Evolutionary conservation across 345 rosid species (phyloP).

Genomic region (Melastoma malabathricum): DNA sequence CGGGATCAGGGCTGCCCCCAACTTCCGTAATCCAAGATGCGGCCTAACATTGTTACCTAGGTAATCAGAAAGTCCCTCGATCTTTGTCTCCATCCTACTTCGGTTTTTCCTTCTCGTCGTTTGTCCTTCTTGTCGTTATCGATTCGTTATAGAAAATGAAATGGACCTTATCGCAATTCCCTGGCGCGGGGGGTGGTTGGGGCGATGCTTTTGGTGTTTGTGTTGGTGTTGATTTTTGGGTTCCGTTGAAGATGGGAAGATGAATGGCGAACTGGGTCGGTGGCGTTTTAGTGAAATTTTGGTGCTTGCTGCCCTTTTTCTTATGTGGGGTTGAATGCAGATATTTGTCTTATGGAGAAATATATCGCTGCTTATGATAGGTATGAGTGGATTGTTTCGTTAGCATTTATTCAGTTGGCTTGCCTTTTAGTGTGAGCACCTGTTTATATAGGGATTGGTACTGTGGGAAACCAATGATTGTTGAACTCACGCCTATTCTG

Average conservation of each 20-base stretch:
- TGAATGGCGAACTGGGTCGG: background rate
- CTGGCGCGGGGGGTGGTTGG: background rate
- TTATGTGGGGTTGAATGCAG: too few species aligned
- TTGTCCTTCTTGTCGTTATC: background rate
- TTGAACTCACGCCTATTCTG: too few species aligned
- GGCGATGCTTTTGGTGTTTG: background rate
- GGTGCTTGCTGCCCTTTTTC: too few species aligned
- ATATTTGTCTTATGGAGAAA: too few species aligned
- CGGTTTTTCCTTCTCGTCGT: background rate
- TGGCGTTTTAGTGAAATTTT: background rate
- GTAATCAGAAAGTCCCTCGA: slow-evolving; percentile 16
- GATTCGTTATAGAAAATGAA: background rate
- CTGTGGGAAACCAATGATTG: too few species aligned
- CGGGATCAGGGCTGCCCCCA: too few species aligned
- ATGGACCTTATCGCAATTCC: background rate
- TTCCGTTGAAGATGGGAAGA: background rate
- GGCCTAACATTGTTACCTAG: slow-evolving; percentile 39
- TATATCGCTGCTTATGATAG: too few species aligned
- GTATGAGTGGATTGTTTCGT: too few species aligned
- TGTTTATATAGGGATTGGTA: too few species aligned
- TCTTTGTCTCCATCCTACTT: slow-evolving; percentile 2
- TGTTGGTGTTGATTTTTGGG: background rate
- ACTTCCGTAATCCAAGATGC: slow-evolving; percentile 10
- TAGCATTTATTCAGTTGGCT: too few species aligned
- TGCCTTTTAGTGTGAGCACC: too few species aligned